Evolutionary conservation across 345 rosid species (phyloP).

Genomic region (Excoecaria cochinchinensis): DNA sequence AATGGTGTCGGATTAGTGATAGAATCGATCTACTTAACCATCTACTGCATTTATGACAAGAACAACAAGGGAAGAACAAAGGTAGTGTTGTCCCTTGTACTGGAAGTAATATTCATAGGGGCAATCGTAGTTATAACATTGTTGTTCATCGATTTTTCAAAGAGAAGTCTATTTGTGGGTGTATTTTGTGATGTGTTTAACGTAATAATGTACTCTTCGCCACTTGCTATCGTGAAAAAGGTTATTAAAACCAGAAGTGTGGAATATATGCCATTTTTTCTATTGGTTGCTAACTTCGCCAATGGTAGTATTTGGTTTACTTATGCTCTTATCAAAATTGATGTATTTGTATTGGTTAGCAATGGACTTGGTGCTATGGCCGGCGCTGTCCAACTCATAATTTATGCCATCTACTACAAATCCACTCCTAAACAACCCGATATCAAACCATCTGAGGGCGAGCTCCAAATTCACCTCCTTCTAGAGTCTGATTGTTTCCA

Average conservation of each 20-base stretch:
- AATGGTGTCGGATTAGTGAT: slow-evolving; percentile 19
- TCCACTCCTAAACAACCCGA: slow-evolving; percentile 24
- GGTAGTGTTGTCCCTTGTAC: background rate
- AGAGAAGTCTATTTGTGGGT: slow-evolving; percentile 52
- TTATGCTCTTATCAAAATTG: slow-evolving; percentile 44
- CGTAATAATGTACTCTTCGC: slow-evolving; percentile 51
- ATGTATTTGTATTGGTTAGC: slow-evolving; percentile 41
- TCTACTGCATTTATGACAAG: slow-evolving; percentile 13
- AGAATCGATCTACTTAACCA: slow-evolving; percentile 15
- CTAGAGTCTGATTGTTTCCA: background rate
- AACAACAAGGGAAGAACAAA: slow-evolving; percentile 10
- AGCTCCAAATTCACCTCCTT: slow-evolving; percentile 10
- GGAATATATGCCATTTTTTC: slow-evolving; percentile 47
- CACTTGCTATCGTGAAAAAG: slow-evolving; percentile 38
- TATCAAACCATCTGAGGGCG: slow-evolving; percentile 43
- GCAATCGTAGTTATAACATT: slow-evolving; percentile 41
- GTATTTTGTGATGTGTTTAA: slow-evolving; percentile 45
- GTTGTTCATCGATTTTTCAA: background rate
- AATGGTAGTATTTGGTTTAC: slow-evolving; percentile 40
- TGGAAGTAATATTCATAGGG: background rate
- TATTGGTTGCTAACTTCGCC: slow-evolving; percentile 35
- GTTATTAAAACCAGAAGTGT: slow-evolving; percentile 52
- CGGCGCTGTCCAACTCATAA: slow-evolving; percentile 38
- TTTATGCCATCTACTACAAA: slow-evolving; percentile 35
- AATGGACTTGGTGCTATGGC: slow-evolving; percentile 54